Percentiles rank a stretch among this genome's conserved stretches.
phyloP scores from a whole-genome alignment of 1,284 basidiomycete species.

The Pseudozyma thailandica region DNA sequence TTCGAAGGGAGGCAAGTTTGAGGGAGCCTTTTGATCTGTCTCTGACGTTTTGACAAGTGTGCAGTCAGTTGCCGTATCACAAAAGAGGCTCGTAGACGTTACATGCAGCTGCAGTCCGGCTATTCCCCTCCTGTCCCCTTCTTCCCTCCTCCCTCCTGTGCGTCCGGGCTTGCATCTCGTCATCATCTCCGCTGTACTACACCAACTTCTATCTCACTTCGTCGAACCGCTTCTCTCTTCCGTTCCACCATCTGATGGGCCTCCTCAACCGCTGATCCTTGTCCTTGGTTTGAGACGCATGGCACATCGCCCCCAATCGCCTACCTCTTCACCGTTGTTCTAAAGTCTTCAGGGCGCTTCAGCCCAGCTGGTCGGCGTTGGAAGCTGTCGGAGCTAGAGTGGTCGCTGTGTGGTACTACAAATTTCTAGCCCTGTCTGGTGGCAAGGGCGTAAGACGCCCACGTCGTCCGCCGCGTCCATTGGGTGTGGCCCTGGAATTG shows the following conservation, averaged over 20 bases:
- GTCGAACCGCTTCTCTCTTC: not conserved
- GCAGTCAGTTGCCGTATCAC: not conserved
- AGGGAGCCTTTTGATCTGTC: constrained; percentile 3
- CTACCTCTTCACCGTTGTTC: not conserved
- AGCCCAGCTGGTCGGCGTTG: not conserved
- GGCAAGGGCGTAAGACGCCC: not conserved
- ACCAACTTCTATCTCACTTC: constrained; percentile 34
- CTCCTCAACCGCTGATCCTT: constrained; percentile 32
- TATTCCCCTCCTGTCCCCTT: not conserved
- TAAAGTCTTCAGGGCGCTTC: too few relatives aligned
- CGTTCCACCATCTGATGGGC: constrained; percentile 28
- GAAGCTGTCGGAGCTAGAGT: not conserved
- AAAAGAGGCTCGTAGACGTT: constrained; percentile 16
- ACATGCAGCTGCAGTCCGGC: constrained; percentile 15
- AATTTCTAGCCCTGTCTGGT: not conserved
- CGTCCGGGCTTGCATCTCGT: constrained; percentile 5
- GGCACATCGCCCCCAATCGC: constrained; percentile 21
- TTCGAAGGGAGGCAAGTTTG: not conserved
- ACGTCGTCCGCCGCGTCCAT: not conserved
- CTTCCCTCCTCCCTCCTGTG: not conserved
- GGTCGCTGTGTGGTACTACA: not conserved
- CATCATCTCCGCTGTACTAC: constrained; percentile 4
- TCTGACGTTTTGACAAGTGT: not conserved
- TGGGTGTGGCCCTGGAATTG: not conserved
- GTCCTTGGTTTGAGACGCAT: constrained; percentile 34